phyloP scores from a whole-genome alignment of 2,329 filamentous ascomycete species.

The Akanthomyces uredinophilus region DNA sequence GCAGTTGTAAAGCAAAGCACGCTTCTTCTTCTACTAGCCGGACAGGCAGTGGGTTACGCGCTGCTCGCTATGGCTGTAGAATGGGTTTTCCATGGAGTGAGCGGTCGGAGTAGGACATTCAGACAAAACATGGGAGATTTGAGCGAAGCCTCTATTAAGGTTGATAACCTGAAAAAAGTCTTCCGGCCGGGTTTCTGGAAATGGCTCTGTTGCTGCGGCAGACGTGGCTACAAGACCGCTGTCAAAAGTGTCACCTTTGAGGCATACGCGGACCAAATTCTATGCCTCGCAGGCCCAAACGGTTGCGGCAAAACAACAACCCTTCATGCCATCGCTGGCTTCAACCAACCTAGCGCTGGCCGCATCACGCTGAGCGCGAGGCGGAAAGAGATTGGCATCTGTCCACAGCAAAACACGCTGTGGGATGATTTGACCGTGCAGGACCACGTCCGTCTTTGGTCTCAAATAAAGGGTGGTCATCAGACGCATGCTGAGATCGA shows the following conservation, averaged over 20 bases:
- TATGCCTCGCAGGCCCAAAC: conserved; percentile 65
- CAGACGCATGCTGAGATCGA: conserved; percentile 42
- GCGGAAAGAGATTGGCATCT: conserved; percentile 43
- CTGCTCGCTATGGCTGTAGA: conserved; percentile 30
- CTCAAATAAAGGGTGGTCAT: conserved; percentile 47
- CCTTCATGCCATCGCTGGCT: conserved; percentile 61
- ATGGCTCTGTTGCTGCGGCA: conserved; percentile 27
- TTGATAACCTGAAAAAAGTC: conserved; percentile 24
- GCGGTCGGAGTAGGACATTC: conserved; percentile 19
- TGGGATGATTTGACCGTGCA: conserved; percentile 61
- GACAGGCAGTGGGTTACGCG: conserved; percentile 31
- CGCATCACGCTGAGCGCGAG: conserved; percentile 52
- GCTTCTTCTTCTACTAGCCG: conserved; percentile 27
- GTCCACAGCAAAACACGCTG: conserved; percentile 64
- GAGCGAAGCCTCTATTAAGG: neutral
- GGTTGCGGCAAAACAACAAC: conserved; percentile 68
- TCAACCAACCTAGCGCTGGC: conserved; percentile 56
- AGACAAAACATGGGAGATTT: neutral
- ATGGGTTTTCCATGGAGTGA: conserved; percentile 29
- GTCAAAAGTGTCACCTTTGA: conserved; percentile 57
- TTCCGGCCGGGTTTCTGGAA: conserved; percentile 27
- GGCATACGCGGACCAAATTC: conserved; percentile 55
- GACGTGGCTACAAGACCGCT: conserved; percentile 38
- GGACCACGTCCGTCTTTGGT: conserved; percentile 62
- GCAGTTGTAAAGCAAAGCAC: conserved; percentile 23